Evolutionary conservation across 2,329 filamentous ascomycete genomes (phyloP).

Genomic region (Aspergillus tanneri): DNA sequence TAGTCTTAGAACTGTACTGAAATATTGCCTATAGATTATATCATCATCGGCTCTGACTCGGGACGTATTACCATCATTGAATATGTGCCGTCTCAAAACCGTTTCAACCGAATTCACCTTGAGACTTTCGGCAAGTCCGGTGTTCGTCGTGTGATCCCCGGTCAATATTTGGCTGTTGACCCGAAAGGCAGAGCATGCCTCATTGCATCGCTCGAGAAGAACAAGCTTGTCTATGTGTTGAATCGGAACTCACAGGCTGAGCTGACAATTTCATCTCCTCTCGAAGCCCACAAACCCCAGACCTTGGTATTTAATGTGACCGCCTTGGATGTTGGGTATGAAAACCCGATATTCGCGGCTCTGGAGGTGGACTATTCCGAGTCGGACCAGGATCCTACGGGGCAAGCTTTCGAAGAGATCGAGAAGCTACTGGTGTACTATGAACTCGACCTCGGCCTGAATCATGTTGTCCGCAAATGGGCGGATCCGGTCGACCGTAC

Average conservation of each 20-base stretch:
- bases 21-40: conserved; percentile 68
- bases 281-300: conserved; percentile 92
- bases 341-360: conserved; percentile 93
- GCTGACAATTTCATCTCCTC: conserved; percentile 91
- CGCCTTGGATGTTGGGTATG: conserved; percentile 90
- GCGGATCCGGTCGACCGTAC: conserved; percentile 88
- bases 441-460: conserved; percentile 91
- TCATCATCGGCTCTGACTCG: conserved; percentile 93
- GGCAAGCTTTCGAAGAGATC: conserved; percentile 73
- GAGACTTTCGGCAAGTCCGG: conserved; percentile 99
- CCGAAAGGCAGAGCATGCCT: conserved; percentile 94
- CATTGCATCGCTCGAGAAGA: conserved; percentile 94
- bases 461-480: conserved; percentile 97
- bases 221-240: conserved; percentile 97
- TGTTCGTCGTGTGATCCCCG: conserved; percentile 86
- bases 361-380: conserved; percentile 93
- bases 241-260: conserved; percentile 94
- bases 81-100: conserved; percentile 81
- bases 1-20: conserved; percentile 43
- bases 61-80: conserved; percentile 92
- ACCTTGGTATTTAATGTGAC: conserved; percentile 86
- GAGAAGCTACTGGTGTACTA: conserved; percentile 96
- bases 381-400: conserved; percentile 84
- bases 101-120: conserved; percentile 83
- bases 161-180: conserved; percentile 93